Evolutionary conservation across 768 basidiomycete genomes (phyloP).

Genomic region (Nevesoporus exiguus): DNA sequence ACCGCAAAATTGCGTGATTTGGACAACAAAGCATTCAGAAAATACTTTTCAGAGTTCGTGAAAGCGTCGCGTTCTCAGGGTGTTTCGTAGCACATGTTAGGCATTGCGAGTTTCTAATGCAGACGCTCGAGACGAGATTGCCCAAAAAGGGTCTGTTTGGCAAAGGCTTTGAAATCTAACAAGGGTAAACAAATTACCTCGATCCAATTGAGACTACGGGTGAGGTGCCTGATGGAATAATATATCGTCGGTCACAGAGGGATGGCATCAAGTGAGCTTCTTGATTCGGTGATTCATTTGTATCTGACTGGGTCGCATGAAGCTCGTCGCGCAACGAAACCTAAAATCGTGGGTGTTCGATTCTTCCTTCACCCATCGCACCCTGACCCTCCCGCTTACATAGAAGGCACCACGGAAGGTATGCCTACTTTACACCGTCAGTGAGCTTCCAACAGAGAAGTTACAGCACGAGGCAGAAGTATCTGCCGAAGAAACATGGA

Average conservation of each 20-base stretch:
- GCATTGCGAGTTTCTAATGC: conserved; percentile 2
- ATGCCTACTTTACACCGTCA: conserved; percentile 10
- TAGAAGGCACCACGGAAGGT: conserved; percentile 50
- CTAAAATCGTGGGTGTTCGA: conserved; percentile 39
- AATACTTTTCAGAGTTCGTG: conserved; percentile 85
- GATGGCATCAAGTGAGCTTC: conserved; percentile 31
- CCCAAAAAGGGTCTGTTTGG: conserved; percentile 22
- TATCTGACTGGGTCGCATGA: conserved; percentile 12
- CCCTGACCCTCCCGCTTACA: conserved; percentile 16
- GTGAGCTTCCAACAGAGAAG: background rate
- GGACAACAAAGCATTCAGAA: conserved; percentile 74
- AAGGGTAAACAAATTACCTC: conserved; percentile 28
- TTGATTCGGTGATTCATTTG: background rate
- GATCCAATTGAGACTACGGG: conserved; percentile 8
- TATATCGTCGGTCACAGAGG: conserved; percentile 11
- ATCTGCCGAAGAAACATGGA: conserved; percentile 83
- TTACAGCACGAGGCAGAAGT: conserved; percentile 68
- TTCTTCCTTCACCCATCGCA: conserved; percentile 17
- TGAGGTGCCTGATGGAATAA: conserved; percentile 14
- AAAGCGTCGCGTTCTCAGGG: conserved; percentile 58
- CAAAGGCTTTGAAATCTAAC: conserved; percentile 33
- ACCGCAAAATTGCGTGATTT: conserved; percentile 69
- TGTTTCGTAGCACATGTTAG: conserved; percentile 42
- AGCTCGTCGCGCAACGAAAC: conserved; percentile 35
- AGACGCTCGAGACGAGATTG: background rate